A percentile compares a stretch with the other conserved stretches of the same genome.
Evolutionary conservation across 2,329 filamentous ascomycete genomes (phyloP).

Genomic region (Alternaria metachromatica): DNA sequence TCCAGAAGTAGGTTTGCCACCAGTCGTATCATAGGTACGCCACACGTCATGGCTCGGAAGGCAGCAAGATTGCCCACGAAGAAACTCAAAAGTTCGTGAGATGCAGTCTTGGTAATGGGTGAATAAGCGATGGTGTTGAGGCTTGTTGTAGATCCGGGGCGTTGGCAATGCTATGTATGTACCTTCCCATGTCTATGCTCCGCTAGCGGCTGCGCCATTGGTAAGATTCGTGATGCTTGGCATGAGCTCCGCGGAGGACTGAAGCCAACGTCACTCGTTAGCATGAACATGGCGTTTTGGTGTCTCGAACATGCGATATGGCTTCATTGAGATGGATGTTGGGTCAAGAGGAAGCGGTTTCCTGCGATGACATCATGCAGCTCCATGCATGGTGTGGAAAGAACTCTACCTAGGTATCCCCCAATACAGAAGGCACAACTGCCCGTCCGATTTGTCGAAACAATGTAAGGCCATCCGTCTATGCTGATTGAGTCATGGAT

Average conservation of each 20-base stretch:
- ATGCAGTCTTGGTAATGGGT: neutral
- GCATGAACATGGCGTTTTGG: neutral
- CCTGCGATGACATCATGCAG: neutral
- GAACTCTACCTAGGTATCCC: neutral
- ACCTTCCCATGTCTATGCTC: conserved; percentile 7
- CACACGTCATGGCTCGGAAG: conserved; percentile 17
- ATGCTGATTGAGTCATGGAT: neutral
- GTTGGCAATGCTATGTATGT: neutral
- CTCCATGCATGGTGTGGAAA: neutral
- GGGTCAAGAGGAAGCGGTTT: neutral
- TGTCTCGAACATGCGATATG: neutral
- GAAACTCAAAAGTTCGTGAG: neutral
- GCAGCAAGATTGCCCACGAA: neutral
- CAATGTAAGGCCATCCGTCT: neutral
- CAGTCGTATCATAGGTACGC: conserved; percentile 18
- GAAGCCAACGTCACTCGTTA: conserved; percentile 8
- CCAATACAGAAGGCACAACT: neutral
- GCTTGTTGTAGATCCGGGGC: conserved; percentile 12
- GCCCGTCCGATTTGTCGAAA: neutral
- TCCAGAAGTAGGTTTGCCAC: conserved; percentile 19
- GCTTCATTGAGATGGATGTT: neutral
- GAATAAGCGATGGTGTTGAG: conserved; percentile 10
- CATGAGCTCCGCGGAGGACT: conserved; percentile 9
- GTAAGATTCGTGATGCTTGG: conserved; percentile 18
- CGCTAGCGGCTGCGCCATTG: conserved; percentile 13